Evolutionary conservation across 352 stramenopile species (phyloP), one percentile per base, ranked within the genome.

Genomic region (Phytophthora foliorum): DNA sequence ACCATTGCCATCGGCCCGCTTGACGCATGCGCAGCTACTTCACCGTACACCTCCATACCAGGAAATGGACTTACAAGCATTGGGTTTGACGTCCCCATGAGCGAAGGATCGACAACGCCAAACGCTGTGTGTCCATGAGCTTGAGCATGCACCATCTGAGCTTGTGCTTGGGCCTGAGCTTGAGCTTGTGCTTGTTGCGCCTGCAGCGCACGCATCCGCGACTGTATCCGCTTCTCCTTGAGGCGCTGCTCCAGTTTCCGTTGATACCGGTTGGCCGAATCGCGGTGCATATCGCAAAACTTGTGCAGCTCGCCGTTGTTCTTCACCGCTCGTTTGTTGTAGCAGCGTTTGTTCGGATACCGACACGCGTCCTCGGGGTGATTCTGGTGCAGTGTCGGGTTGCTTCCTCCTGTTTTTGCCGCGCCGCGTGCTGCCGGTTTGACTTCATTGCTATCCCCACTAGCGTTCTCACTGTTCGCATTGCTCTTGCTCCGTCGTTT

Each of bases 321-420:
- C 67, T 91, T 93, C 42, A 91, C 57, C n/a, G 71, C 84, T 21
- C 84, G 77, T 19, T 70, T 65, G 50, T 77, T 84, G 53, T 78
- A 77, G 75, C 84, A 92, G n/a, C 68, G 70, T 63, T 86, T 88
- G 75, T 86, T 89, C 46, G 78, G 81, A 63, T 92, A 92, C 27
- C 81, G 71, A 57, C 84, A 92, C 22, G 74, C 52, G 25, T 80
- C 54, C 17, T 66, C 63, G 29, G 70, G 70, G 46, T 78, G 70
- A 22, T 67, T 70, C 14, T 65, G 54, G 24, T 70, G 41, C 2
- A 75, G 48, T 1, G 70, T 41, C 14, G 46, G 45, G 7, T 45
- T 58, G 27, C 70, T 42, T 25, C 25, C 11, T 42, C 55, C 62
- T 44, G 53, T 54, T 68, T 65, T 65, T 14, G 46, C 51, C 8